Base-by-base conservation (phyloP, 148 eudicot genomes). In the Silene conica region DNA sequence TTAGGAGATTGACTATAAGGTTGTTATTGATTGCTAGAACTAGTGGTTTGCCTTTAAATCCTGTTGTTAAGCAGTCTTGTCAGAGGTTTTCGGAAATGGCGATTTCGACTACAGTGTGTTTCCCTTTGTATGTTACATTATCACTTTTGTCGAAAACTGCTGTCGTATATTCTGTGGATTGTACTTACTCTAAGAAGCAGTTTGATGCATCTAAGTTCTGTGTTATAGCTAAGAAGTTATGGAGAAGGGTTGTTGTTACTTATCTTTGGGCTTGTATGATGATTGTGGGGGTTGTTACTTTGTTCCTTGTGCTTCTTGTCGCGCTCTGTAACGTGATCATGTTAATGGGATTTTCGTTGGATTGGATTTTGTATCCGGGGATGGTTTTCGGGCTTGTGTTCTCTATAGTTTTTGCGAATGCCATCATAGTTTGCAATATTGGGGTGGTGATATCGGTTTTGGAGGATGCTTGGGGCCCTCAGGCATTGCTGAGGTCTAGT, bases 71-170 rank as follows among this genome's bases (percentile, higher is more conserved):
- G 72, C 93, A 88, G 62, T 87, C 90, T 4, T 92, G 92, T 67
- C 85, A 86, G 1, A 87, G 84, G 76, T 86, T 95, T 56, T 84
- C 97, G 0, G 98, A 92, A 70, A 83, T 85, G 82, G 87, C 73
- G 6, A 54, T 95, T 81, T 92, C 97, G 5, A 79, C 85, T 21
- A 73, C 85, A 56, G 60, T 87, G 79, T 88, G 96, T 72, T 95
- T 88, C 83, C 92, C 96, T 63, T 82, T 95, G 66, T 95, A 81
- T 79, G 63, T 87, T 65, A 87, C 96, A 13, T 77, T 92, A 70
- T 88, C 85, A 26, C 82, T 95, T 31, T 73, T 92, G 74, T 88
- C 98, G 3, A 95, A 90, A 76, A 90, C 90, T n/a, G 96, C 90
- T 31, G 85, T 92, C 59, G 87, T 90, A 4, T 86, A 92, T 82